Evolutionary conservation across 331 rosid species (phyloP).

Genomic region (Malus hybrid): DNA sequence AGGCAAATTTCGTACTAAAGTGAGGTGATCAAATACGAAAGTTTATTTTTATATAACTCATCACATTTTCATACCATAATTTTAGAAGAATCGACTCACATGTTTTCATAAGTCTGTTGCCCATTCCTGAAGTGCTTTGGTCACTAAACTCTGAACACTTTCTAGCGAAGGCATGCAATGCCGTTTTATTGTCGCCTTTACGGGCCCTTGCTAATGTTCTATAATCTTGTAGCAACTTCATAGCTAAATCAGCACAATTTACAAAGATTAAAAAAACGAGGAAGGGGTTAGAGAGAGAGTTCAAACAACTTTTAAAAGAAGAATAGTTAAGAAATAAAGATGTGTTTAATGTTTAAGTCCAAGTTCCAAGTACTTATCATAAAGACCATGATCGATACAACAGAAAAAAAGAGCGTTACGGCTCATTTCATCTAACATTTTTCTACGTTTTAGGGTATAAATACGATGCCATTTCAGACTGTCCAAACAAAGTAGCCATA

Average conservation of each 20-base stretch:
- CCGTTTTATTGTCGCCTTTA: background rate
- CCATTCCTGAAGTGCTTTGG: background rate
- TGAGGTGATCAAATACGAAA: too few relatives aligned
- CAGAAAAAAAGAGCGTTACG: background rate
- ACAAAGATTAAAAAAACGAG: background rate
- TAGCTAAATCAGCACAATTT: background rate
- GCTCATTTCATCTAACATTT: background rate
- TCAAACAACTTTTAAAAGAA: background rate
- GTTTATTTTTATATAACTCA: too few relatives aligned
- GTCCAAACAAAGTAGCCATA: conserved; percentile 22
- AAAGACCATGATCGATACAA: conserved; percentile 18
- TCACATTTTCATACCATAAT: background rate
- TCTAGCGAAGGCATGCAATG: conserved; percentile 10
- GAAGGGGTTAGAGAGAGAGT: too few relatives aligned
- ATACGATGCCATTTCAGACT: conserved; percentile 14
- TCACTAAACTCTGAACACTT: background rate
- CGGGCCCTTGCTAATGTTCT: background rate
- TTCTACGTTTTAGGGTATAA: background rate
- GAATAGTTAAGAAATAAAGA: background rate
- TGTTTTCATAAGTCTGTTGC: background rate
- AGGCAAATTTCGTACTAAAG: too few relatives aligned
- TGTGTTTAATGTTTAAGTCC: background rate
- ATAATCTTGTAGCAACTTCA: background rate
- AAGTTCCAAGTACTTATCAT: conserved; percentile 16
- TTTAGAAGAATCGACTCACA: background rate